These are phyloP conservation scores for Yamadazyma kanchanaburiensis DNA, from an alignment of 1,139 yeast genomes.

Conservation along the genomic window DNA sequence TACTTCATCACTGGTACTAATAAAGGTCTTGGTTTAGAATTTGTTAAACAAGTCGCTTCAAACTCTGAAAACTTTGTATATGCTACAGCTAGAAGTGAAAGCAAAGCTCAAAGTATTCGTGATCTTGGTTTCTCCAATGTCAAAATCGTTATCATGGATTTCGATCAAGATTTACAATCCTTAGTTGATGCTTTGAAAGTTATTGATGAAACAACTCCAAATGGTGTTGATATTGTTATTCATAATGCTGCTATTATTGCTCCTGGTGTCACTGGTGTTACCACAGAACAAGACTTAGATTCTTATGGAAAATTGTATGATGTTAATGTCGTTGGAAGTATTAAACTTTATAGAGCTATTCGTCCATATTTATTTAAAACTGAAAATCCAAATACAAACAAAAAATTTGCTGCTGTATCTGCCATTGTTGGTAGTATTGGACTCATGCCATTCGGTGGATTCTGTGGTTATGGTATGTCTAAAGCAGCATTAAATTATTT, in stretches of 20 bases:
- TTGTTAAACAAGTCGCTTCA: constrained; percentile 11
- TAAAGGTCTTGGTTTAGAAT: constrained; percentile 19
- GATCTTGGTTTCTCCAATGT: constrained; percentile 6
- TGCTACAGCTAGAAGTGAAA: constrained; percentile 18
- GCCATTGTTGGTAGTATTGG: constrained; percentile 18
- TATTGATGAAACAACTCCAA: constrained; percentile 1
- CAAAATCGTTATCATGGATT: constrained; percentile 4
- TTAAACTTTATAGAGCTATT: constrained; percentile 8
- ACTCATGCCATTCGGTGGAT: not conserved
- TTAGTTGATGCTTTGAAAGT: constrained; percentile 4
- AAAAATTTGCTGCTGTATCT: constrained; percentile 7
- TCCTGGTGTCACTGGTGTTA: not conserved
- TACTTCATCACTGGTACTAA: constrained; percentile 20
- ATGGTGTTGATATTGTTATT: constrained; percentile 6
- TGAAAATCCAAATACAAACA: constrained; percentile 6
- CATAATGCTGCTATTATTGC: constrained; percentile 5
- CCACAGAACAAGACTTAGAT: constrained; percentile 9
- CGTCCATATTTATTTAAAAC: constrained; percentile 6
- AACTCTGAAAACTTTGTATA: constrained; percentile 10
- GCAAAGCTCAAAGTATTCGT: constrained; percentile 6
- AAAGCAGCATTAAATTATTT: too few relatives aligned
- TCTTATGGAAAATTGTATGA: constrained; percentile 15
- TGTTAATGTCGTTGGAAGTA: constrained; percentile 10
- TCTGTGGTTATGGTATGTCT: constrained; percentile 6
- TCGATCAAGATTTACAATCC: constrained; percentile 1